Evolutionary conservation across 768 basidiomycete genomes (phyloP).

Genomic region (Leccinum longicurvipes): DNA sequence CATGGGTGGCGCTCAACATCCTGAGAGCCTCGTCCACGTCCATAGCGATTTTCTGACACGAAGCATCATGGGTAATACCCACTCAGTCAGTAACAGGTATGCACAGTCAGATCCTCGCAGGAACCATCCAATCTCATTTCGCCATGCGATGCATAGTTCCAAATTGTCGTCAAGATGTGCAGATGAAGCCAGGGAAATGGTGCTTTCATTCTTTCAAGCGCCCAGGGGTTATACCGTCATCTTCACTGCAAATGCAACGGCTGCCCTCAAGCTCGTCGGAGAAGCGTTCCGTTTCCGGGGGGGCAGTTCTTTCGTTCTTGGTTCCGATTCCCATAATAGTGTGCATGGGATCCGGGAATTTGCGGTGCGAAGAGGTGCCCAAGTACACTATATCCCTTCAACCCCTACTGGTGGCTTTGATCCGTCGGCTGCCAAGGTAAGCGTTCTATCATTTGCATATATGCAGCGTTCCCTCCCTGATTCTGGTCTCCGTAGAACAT

Average conservation of each 20-base stretch:
- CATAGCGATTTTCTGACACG: conserved; percentile 67
- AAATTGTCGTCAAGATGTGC: conserved; percentile 63
- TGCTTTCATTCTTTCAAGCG: conserved; percentile 76
- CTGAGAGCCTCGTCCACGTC: conserved; percentile 68
- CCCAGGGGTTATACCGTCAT: conserved; percentile 75
- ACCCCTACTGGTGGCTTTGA: conserved; percentile 66
- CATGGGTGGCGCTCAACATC: conserved; percentile 82
- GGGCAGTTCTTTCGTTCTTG: conserved; percentile 61
- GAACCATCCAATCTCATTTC: neutral
- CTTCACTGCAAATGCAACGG: conserved; percentile 79
- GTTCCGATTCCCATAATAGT: conserved; percentile 80
- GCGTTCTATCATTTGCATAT: conserved; percentile 11
- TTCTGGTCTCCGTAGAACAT: conserved; percentile 41
- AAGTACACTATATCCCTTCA: conserved; percentile 62
- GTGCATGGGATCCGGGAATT: conserved; percentile 80
- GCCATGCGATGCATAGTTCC: conserved; percentile 45
- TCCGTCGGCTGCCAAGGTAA: conserved; percentile 55
- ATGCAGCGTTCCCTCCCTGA: conserved; percentile 15
- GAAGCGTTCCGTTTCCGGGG: conserved; percentile 71
- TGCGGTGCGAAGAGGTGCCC: conserved; percentile 52
- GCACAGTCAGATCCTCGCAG: conserved; percentile 34
- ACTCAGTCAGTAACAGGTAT: conserved; percentile 79
- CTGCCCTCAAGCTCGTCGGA: conserved; percentile 76
- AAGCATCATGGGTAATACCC: conserved; percentile 76
- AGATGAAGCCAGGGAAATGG: conserved; percentile 65